Evolutionary conservation across 129 eudicot genomes (phyloP).

Genomic region (Artemisia argyi): DNA sequence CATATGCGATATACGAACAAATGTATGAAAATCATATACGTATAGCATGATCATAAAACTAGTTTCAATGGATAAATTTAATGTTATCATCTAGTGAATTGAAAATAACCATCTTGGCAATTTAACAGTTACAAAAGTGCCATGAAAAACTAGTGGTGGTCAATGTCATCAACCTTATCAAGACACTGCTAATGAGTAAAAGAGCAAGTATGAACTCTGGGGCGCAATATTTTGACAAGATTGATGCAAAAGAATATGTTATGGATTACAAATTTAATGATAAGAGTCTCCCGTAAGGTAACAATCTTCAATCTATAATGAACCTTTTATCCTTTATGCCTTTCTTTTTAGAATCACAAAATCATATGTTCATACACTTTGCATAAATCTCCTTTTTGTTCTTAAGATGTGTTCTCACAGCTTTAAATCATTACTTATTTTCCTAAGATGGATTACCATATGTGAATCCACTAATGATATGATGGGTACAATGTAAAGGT

Average conservation of each 20-base stretch:
- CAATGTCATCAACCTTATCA: slow-evolving; percentile 37
- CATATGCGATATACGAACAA: not conserved
- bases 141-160: slow-evolving; percentile 23
- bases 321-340: slow-evolving; percentile 32
- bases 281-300: slow-evolving; percentile 31
- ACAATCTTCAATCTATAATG: slow-evolving; percentile 35
- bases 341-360: slow-evolving; percentile 30
- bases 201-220: slow-evolving; percentile 25
- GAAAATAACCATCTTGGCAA: not conserved
- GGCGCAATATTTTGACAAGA: slow-evolving; percentile 34
- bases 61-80: slow-evolving; percentile 6
- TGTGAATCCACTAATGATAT: slow-evolving; percentile 27
- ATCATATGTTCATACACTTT: slow-evolving; percentile 29
- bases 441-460: slow-evolving; percentile 28
- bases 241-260: slow-evolving; percentile 17
- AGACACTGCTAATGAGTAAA: slow-evolving; percentile 26
- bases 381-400: slow-evolving; percentile 22
- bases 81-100: slow-evolving; percentile 3
- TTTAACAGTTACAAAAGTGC: slow-evolving; percentile 3
- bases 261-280: slow-evolving; percentile 30
- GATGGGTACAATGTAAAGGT: slow-evolving; percentile 21
- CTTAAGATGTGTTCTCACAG: slow-evolving; percentile 38
- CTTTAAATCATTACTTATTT: slow-evolving; percentile 30
- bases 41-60: not conserved
- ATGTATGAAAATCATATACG: not conserved